These are phyloP conservation scores for Cicer arietinum DNA, from an alignment of 306 rosid genomes.

Conservation along the genomic window DNA sequence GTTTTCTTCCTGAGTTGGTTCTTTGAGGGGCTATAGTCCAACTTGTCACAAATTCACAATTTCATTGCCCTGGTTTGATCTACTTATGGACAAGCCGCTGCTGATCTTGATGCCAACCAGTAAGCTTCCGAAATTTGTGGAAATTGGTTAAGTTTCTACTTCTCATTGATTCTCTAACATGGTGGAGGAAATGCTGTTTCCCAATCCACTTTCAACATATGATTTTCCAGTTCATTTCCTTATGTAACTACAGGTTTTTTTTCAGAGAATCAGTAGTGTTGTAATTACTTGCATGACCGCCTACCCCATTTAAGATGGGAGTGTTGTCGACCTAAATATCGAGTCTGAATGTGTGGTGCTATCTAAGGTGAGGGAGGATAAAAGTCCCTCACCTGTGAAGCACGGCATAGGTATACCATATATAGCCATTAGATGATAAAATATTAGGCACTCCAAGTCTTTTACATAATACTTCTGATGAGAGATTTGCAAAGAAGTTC, in stretches of 20 bases:
- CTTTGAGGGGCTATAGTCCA: background rate
- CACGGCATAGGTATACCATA: background rate
- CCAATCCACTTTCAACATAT: conserved; percentile 4
- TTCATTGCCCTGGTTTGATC: background rate
- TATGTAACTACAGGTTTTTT: background rate
- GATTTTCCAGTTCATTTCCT: background rate
- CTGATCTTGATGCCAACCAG: background rate
- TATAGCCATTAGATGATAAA: background rate
- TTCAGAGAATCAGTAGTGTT: conserved; percentile 4
- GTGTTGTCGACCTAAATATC: conserved; percentile 49
- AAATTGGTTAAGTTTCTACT: conserved; percentile 20
- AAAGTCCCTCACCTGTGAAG: background rate
- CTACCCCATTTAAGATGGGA: conserved; percentile 21
- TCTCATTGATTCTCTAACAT: conserved; percentile 10
- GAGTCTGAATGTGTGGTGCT: conserved; percentile 11
- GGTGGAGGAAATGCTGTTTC: conserved; percentile 5
- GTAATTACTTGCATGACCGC: conserved; percentile 19
- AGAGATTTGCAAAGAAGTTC: background rate
- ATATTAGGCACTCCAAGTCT: background rate
- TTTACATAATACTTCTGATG: background rate
- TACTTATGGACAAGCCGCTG: conserved; percentile 10
- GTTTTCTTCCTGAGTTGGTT: background rate
- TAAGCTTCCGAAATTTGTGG: conserved; percentile 11
- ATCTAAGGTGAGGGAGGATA: background rate
- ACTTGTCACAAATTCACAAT: conserved; percentile 3